Evolutionary conservation across 164 flowering plant species (phyloP).

Genomic region (Cinnamomum micranthum): DNA sequence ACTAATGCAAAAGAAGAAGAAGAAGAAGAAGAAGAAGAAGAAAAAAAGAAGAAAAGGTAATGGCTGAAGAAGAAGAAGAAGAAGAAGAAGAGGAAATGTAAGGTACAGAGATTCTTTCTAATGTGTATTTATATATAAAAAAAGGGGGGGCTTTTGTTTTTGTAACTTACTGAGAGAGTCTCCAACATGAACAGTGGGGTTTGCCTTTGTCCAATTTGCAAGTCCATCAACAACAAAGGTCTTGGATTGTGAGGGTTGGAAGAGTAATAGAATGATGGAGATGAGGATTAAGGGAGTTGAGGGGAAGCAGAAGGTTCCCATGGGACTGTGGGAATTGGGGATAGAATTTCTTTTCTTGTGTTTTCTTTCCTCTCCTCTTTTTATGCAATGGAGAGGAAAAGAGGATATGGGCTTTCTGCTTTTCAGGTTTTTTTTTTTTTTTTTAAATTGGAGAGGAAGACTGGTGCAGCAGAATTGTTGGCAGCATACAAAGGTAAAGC

Average conservation of each 20-base stretch:
- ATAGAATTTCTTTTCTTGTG: conserved; percentile 38
- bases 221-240: conserved; percentile 68
- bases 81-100: background rate
- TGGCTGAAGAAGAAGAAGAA: background rate
- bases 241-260: conserved; percentile 35
- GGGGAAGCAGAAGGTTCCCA: conserved; percentile 21
- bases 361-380: conserved; percentile 26
- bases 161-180: conserved; percentile 64
- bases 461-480: background rate
- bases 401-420: background rate
- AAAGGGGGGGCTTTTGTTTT: too few relatives aligned
- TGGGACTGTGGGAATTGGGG: conserved; percentile 21
- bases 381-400: background rate
- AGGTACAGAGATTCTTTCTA: background rate
- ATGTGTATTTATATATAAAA: background rate
- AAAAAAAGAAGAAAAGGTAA: background rate
- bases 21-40: background rate
- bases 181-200: conserved; percentile 62
- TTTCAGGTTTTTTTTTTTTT: background rate
- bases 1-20: background rate
- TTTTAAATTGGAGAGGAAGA: background rate
- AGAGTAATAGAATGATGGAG: conserved; percentile 12
- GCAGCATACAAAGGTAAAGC: background rate
- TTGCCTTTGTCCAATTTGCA: conserved; percentile 62
- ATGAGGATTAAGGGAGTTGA: conserved; percentile 18